Conservation (phyloP, 805 yeast genomes). For the Wickerhamiella alocasiicola region DNA sequence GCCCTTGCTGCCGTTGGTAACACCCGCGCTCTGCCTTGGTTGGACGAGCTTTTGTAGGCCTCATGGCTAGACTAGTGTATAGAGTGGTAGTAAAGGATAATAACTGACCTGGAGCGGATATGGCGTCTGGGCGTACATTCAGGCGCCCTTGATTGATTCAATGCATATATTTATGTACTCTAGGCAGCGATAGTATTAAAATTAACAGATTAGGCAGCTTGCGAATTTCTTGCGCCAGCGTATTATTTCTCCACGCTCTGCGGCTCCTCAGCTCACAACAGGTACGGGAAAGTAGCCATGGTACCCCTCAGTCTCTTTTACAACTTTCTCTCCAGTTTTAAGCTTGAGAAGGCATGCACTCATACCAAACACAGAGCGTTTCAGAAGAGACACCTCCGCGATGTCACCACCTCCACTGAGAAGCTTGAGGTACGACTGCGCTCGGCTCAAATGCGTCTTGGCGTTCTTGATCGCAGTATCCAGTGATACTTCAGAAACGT, state of each 20-base stretch:
- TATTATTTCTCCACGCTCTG: too few relatives aligned
- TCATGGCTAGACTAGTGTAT: too few relatives aligned
- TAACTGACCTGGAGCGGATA: too few relatives aligned
- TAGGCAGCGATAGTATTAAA: too few relatives aligned
- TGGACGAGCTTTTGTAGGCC: constrained; percentile 66
- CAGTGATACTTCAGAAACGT: constrained; percentile 7
- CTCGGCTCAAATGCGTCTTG: constrained; percentile 15
- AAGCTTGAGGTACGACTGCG: constrained; percentile 14
- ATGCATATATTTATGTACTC: too few relatives aligned
- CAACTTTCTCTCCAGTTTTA: constrained; percentile 20
- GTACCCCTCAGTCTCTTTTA: constrained; percentile 24
- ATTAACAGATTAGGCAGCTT: too few relatives aligned
- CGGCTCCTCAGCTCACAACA: not conserved
- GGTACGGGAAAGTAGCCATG: constrained; percentile 39
- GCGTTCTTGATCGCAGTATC: constrained; percentile 21
- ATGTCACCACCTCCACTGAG: constrained; percentile 17
- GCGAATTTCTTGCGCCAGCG: too few relatives aligned
- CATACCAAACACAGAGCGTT: constrained; percentile 18
- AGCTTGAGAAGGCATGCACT: constrained; percentile 7
- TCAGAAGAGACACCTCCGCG: constrained; percentile 17
- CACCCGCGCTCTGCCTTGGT: constrained; percentile 71
- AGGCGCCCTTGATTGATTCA: too few relatives aligned
- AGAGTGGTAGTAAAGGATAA: too few relatives aligned
- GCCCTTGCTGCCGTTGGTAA: constrained; percentile 87
- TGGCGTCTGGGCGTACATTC: too few relatives aligned